phyloP scores from a whole-genome alignment of 148 eudicot species.

The Fagopyrum tataricum region DNA sequence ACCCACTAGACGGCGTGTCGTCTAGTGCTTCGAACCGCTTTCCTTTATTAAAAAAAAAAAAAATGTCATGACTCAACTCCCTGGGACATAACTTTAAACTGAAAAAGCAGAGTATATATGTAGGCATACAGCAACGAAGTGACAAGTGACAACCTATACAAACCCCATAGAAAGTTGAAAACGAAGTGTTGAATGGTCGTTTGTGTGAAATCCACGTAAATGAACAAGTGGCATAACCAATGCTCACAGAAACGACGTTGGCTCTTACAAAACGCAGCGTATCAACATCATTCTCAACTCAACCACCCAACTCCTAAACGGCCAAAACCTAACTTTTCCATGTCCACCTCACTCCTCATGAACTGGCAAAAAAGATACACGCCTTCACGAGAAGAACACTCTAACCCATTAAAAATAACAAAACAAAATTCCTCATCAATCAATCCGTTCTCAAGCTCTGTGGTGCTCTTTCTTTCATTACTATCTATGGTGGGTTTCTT shows the following conservation, averaged over 20 bases:
- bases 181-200: too few relatives aligned
- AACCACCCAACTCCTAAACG: not conserved
- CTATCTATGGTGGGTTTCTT: not conserved
- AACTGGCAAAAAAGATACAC: not conserved
- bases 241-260: not conserved
- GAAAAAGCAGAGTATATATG: too few relatives aligned
- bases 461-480: not conserved
- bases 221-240: too few relatives aligned
- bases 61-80: too few relatives aligned
- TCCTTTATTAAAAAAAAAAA: too few relatives aligned
- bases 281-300: not conserved
- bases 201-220: too few relatives aligned
- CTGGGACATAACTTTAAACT: too few relatives aligned
- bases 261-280: not conserved
- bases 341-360: slow-evolving; percentile 11
- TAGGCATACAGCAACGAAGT: too few relatives aligned
- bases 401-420: not conserved
- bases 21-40: too few relatives aligned
- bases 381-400: slow-evolving; percentile 3
- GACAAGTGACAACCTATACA: too few relatives aligned
- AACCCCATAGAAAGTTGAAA: too few relatives aligned
- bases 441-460: not conserved
- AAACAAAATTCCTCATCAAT: not conserved
- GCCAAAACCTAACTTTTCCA: not conserved
- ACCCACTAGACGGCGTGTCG: too few relatives aligned